These are phyloP conservation scores for Solanum aculeatissimum DNA, from an alignment of 305 asterid species.

Conservation along the genomic window DNA sequence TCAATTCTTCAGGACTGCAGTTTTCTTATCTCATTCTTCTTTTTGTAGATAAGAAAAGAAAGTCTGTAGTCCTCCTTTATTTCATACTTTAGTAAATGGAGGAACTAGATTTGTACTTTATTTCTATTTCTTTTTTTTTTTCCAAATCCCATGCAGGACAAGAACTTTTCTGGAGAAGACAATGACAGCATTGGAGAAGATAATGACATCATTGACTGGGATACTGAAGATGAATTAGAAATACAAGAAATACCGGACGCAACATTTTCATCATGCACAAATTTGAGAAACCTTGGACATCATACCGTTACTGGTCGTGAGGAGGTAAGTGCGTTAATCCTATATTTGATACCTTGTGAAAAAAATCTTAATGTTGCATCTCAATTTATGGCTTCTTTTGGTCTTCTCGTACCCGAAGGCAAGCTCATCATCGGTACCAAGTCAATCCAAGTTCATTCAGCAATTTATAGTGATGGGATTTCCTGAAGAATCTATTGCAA, in stretches of 20 bases:
- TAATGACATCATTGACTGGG: slow-evolving; percentile 50
- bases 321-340: not conserved
- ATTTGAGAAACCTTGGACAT: not conserved
- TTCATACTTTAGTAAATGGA: not conserved
- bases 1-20: not conserved
- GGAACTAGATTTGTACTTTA: not conserved
- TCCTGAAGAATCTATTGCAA: slow-evolving; percentile 50
- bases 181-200: slow-evolving; percentile 34
- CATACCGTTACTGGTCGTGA: not conserved
- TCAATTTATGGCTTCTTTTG: not conserved
- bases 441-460: slow-evolving; percentile 27
- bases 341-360: not conserved
- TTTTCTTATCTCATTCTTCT: not conserved
- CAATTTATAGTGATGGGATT: slow-evolving; percentile 79
- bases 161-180: slow-evolving; percentile 35
- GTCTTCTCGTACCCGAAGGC: slow-evolving; percentile 35
- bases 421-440: slow-evolving; percentile 41
- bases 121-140: not conserved
- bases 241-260: slow-evolving; percentile 15
- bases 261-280: not conserved
- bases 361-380: not conserved
- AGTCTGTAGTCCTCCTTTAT: not conserved
- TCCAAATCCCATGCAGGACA: slow-evolving; percentile 20
- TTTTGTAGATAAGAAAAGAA: not conserved
- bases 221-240: slow-evolving; percentile 71